A percentile compares a stretch with the other conserved stretches of the same genome.
Evolutionary conservation across 129 eudicot genomes (phyloP).

Genomic region (Cynara cardunculus): DNA sequence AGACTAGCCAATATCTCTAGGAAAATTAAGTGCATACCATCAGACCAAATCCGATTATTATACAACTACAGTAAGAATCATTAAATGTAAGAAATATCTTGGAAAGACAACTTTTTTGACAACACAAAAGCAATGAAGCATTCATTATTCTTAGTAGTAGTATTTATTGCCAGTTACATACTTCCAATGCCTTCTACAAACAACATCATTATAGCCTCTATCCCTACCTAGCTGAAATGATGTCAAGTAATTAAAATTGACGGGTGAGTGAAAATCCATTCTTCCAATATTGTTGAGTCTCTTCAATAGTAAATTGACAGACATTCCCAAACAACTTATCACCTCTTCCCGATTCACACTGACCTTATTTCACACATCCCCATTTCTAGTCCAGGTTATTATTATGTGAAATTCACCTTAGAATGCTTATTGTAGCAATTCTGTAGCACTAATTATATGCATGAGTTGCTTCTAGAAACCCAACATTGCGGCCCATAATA

Average conservation of each 20-base stretch:
- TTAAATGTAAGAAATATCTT: not conserved
- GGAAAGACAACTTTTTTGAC: not conserved
- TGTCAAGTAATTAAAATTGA: not conserved
- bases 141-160: not conserved
- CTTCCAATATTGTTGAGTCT: not conserved
- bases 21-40: too few relatives aligned
- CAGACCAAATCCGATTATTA: not conserved
- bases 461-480: not conserved
- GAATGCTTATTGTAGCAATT: not conserved
- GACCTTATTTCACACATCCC: not conserved
- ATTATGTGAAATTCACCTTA: not conserved
- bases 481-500: not conserved
- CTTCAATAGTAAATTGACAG: not conserved
- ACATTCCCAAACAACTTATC: not conserved
- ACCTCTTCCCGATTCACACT: not conserved
- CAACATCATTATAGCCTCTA: not conserved
- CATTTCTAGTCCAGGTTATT: not conserved
- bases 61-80: not conserved
- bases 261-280: not conserved
- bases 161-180: not conserved
- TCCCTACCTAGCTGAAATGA: not conserved
- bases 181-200: not conserved
- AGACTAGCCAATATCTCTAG: too few relatives aligned
- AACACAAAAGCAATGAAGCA: not conserved
- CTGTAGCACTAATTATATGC: not conserved